phyloP scores from a whole-genome alignment of 2,329 filamentous ascomycete species.

The Xylariales sp. region DNA sequence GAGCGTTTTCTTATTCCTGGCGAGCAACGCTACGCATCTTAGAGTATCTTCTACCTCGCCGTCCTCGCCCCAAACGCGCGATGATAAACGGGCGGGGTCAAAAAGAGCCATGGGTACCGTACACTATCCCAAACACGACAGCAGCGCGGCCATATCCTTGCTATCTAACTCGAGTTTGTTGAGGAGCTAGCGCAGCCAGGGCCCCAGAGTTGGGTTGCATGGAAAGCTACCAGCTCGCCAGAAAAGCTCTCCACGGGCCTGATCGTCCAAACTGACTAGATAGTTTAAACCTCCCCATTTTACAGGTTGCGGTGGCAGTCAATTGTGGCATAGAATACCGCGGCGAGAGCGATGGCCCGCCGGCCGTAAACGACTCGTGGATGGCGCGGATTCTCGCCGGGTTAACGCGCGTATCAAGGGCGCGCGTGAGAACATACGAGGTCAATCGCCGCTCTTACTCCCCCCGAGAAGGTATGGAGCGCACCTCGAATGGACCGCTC shows the following conservation, averaged over 20 bases:
- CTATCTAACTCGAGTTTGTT: constrained; percentile 2
- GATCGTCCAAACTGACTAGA: not conserved
- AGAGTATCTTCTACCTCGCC: constrained; percentile 14
- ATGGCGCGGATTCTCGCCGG: not conserved
- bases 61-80: constrained; percentile 16
- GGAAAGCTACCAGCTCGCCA: constrained; percentile 1
- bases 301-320: constrained; percentile 12
- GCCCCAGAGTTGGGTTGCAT: not conserved
- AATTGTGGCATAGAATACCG: constrained; percentile 13
- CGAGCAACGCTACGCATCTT: not conserved
- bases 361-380: not conserved
- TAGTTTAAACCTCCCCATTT: constrained; percentile 6
- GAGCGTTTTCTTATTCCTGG: constrained; percentile 3
- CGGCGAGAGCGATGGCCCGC: constrained; percentile 5
- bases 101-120: constrained; percentile 1
- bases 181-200: constrained; percentile 9
- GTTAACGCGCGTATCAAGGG: not conserved
- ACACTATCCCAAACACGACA: not conserved
- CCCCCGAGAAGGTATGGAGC: not conserved
- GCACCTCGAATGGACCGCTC: constrained; percentile 1
- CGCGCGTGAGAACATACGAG: constrained; percentile 2
- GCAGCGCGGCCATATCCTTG: constrained; percentile 10
- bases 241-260: not conserved
- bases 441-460: constrained; percentile 5
- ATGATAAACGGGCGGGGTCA: constrained; percentile 1